Conservation (phyloP, 352 stramenopile species). For the Pythium dissotocum region DNA sequence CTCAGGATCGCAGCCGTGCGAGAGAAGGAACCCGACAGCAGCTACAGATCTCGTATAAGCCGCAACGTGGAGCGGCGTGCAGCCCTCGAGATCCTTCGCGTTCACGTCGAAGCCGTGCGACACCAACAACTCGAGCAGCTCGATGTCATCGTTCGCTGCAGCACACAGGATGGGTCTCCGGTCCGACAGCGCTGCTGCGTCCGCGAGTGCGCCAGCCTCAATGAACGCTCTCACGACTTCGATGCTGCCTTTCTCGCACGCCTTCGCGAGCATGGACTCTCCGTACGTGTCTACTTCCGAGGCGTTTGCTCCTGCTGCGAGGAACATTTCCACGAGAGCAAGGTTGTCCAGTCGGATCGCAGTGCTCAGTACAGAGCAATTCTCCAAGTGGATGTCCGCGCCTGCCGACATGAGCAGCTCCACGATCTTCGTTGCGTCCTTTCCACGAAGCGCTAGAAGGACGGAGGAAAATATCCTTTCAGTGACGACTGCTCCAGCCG, state of each 20-base stretch:
- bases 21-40: slow-evolving; percentile 2
- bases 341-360: too few relatives aligned
- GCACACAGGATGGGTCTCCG: slow-evolving; percentile 40
- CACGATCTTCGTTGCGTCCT: too few relatives aligned
- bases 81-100: not conserved
- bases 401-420: too few relatives aligned
- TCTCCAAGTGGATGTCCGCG: too few relatives aligned
- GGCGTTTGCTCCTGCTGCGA: too few relatives aligned
- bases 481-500: too few relatives aligned
- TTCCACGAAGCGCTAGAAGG: too few relatives aligned
- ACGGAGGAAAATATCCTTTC: too few relatives aligned
- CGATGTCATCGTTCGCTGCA: slow-evolving; percentile 35
- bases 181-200: slow-evolving; percentile 2
- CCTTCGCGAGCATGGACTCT: not conserved
- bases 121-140: slow-evolving; percentile 30
- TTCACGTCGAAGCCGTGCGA: slow-evolving; percentile 11
- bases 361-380: too few relatives aligned
- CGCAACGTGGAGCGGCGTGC: not conserved
- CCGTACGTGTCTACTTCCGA: too few relatives aligned
- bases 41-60: not conserved
- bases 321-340: too few relatives aligned
- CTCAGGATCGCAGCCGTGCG: not conserved
- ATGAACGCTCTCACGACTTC: slow-evolving; percentile 8
- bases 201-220: slow-evolving; percentile 25
- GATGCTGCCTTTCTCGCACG: not conserved